Evolutionary conservation across 2,329 filamentous ascomycete genomes (phyloP).

Genomic region (Cladosporium colombiae): DNA sequence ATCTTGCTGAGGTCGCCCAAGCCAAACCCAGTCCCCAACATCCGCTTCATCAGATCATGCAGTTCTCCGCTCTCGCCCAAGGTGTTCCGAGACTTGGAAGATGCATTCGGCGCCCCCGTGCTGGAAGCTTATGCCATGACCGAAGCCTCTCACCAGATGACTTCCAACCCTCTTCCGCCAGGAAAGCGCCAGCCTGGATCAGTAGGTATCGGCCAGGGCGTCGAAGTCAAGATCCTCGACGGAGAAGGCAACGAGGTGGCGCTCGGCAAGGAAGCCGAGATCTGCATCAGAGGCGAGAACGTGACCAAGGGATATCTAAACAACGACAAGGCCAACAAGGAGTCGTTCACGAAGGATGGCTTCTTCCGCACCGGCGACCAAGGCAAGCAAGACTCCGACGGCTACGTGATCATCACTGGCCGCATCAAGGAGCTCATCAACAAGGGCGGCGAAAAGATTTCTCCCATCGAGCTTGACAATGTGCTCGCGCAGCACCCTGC

Average conservation of each 20-base stretch:
- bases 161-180: constrained; percentile 63
- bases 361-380: constrained; percentile 90
- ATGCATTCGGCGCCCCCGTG: constrained; percentile 74
- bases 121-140: constrained; percentile 93
- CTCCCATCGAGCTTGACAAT: constrained; percentile 85
- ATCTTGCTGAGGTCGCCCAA: constrained; percentile 75
- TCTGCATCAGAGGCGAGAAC: constrained; percentile 79
- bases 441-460: constrained; percentile 88
- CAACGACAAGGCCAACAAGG: constrained; percentile 73
- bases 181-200: constrained; percentile 76
- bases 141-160: constrained; percentile 84
- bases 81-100: constrained; percentile 76
- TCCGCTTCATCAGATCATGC: constrained; percentile 86
- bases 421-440: constrained; percentile 92
- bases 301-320: constrained; percentile 85
- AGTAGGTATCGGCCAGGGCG: constrained; percentile 80
- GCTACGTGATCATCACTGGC: constrained; percentile 84
- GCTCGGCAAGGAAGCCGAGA: constrained; percentile 73
- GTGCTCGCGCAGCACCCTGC: constrained; percentile 71
- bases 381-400: constrained; percentile 75
- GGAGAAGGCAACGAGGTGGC: constrained; percentile 66
- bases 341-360: constrained; percentile 71
- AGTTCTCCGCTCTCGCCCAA: constrained; percentile 82
- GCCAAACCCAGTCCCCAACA: constrained; percentile 67
- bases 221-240: constrained; percentile 77